Evolutionary conservation across 768 basidiomycete genomes (phyloP).

Genomic region (Neoboletus magnificus): DNA sequence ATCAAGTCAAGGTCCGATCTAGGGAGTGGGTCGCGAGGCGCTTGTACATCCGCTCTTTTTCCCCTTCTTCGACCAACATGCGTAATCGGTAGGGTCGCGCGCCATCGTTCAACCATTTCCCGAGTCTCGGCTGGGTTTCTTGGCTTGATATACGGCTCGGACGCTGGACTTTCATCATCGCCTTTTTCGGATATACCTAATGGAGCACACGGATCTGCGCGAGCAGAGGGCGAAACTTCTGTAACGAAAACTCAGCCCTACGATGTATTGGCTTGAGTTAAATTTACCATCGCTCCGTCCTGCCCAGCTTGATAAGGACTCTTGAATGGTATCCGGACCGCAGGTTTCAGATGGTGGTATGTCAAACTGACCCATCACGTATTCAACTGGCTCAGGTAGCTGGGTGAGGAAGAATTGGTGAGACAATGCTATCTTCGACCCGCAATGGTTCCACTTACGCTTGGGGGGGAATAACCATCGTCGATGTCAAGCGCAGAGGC

Average conservation of each 20-base stretch:
- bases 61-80: constrained; percentile 10
- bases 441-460: constrained; percentile 12
- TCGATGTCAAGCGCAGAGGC: constrained; percentile 43
- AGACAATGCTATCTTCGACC: not conserved
- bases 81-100: constrained; percentile 23
- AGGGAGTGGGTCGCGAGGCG: not conserved
- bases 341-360: constrained; percentile 22
- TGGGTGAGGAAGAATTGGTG: constrained; percentile 1
- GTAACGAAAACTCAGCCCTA: not conserved
- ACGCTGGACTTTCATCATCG: constrained; percentile 3
- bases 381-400: constrained; percentile 33
- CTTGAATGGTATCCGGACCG: constrained; percentile 13
- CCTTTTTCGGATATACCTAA: constrained; percentile 23
- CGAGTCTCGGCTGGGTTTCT: constrained; percentile 24
- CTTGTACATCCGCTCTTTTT: constrained; percentile 7
- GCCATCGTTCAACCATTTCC: constrained; percentile 33
- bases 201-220: constrained; percentile 6
- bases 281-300: constrained; percentile 27
- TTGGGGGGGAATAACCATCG: constrained; percentile 28
- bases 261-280: not conserved
- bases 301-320: constrained; percentile 33
- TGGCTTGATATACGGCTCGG: constrained; percentile 20
- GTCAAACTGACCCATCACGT: constrained; percentile 28
- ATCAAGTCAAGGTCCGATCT: constrained; percentile 8
- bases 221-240: constrained; percentile 28